Base-by-base conservation (phyloP, 1,139 yeast genomes). In the Saccharomyces hybrid region DNA sequence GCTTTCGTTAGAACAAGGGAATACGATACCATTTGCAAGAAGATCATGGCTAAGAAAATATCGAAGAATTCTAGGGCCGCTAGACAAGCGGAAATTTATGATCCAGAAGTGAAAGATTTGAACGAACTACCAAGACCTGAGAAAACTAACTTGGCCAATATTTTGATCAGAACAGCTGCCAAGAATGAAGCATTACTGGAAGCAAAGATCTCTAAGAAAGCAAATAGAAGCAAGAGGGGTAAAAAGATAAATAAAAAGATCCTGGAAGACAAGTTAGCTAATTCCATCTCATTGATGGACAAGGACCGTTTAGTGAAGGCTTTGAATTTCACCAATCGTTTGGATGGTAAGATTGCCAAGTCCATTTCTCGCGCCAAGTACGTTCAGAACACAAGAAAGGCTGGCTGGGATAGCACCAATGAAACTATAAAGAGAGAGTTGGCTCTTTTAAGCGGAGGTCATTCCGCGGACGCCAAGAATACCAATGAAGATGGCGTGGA, bases 1-100 rank as follows among this genome's bases (percentile, higher is more conserved):
- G 4, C 23, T 20, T 20, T 2, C 23, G 3, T 20, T 2, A 3
- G 23, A 20, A 2, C 23, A 27, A 9, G 8, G 1, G 2, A 14
- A 7, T 25, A 27, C 8, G 16, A 25, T 14, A 46, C 2, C 13
- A 6, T 25, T 13, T n/a, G 13, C 23, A 25, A 46, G 13, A 7
- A 27, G 5, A 49, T 28, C 3, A 69, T 69, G 72, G 70, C 67
- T 14, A 68, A 57, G 50, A 65, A 62, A 76, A 79, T 83, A 32
- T 83, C 89, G 11, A 85, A 84, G 61, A 83, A 79, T 59, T 83
- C 90, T 50, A 79, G 93, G 73, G 90, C 90, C 5, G 91, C 93
- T 3, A 81, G 91, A 72, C 77, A 89, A 67, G 86, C 84, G 3
- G 76, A 75, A 53, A 70, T 73, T 41, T 75, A 70, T 13, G 76